Base-by-base conservation (phyloP, 2,329 filamentous ascomycete species). In the Malbranchea zuffiana region DNA sequence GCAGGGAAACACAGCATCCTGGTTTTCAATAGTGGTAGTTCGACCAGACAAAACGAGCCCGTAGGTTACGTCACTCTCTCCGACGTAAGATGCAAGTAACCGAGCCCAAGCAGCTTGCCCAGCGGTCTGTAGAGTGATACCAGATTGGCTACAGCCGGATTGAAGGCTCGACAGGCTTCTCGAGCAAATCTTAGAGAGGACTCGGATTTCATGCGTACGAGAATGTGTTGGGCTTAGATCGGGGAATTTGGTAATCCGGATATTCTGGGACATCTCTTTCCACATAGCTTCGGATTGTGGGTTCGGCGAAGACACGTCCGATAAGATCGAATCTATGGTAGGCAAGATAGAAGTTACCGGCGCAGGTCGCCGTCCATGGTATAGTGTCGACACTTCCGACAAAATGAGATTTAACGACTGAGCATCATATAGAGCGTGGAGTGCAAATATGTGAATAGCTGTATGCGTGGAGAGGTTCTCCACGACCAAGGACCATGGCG, bases 351-450 rank as follows among this genome's bases (percentile, higher is more conserved):
- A n/a, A 3, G 61, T 45, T n/a, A 50, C 30, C 3, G 51, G 43
- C 5, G 42, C 31, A 1, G 41, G 34, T 2, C 39, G 7, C 2
- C 50, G 41, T 3, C 50, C 55, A 6, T 50, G 41, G 21, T 72
- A 65, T 7, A 56, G 49, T 23, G 47, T 49, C 2, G 58, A 49
- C 8, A 93, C 63, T 46, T 80, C 73, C 0, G 63, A 51, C 2
- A 94, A 58, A 1, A 95, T 68, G 1, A 66, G 51, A 3, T 72
- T 65, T 7, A 95, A 61, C 6, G 84, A 86, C 26, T 75, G 68
- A 0, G 85, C 87, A 61, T 95, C 87, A 47, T 92, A 95, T 0
- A 95, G 63, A 0, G 82, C 82, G 59, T 95, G 87, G 44, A 92
- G 80, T 2, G 85, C 67, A 6, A 67, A 72, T 13, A 78, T 50